Base-by-base conservation (phyloP, 371 early-diverging fungal genomes). In the Mortierella sp. region DNA sequence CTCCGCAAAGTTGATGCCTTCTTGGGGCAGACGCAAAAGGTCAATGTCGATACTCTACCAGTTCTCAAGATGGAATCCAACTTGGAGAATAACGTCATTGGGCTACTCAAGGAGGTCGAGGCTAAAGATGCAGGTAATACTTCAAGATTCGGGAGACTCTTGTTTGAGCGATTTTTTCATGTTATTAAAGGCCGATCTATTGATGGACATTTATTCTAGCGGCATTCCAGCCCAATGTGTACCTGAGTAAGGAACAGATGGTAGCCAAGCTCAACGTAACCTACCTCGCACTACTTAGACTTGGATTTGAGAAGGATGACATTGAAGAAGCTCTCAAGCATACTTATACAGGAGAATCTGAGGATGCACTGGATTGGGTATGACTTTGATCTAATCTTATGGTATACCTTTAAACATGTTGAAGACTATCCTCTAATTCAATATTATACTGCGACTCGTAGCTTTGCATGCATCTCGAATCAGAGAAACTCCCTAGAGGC, bases 341-440 rank as follows among this genome's bases (percentile, higher is more conserved):
- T 0, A 88, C 87, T 13, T 69, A 82, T 34, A 83, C 89, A 0
- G 75, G 82, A 19, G 73, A 85, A n/a, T 70, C 88, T 9, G 85
- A 84, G 12, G 86, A 86, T 60, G 82, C 86, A 49, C 56, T 90
- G 32, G 89, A 89, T 72, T 90, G 90, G 90, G 89, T 90, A 87
- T 15, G 53, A 37, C 19, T 32, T 26, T 42, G 13, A 29, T 71
- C 23, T 19, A n/a, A 29, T 19, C 0, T 22, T 15, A 26, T 0
- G 35, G 22, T 28, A 28, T 40, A 23, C 26, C 8, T n/a, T n/a
- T n/a, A 47, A 19, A 17, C 47, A 17, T 47, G 47, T 7, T 17
- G n/a, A 47, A 22, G 3, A 29, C 32, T 26, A 2, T 40, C 23
- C 29, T 35, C 31, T 13, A 28, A 1, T 15, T 49, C 6, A 1